Evolutionary conservation across 805 yeast genomes (phyloP).

Genomic region (Ogataea kodamae): DNA sequence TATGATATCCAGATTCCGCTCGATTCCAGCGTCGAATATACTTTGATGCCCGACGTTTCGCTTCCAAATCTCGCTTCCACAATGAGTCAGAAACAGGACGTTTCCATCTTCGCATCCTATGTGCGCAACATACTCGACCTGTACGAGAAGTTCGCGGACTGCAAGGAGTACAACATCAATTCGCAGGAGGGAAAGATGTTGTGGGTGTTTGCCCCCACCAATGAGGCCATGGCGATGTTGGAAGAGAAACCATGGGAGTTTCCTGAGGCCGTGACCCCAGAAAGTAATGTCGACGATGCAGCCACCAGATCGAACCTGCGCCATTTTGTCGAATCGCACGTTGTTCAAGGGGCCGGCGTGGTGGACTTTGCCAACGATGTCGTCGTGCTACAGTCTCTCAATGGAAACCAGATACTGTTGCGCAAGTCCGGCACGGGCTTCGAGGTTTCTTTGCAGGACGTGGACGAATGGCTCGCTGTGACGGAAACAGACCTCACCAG

Average conservation of each 20-base stretch:
- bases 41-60: conserved; percentile 27
- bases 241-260: conserved; percentile 77
- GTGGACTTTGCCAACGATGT: conserved; percentile 19
- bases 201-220: conserved; percentile 69
- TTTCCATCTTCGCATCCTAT: conserved; percentile 65
- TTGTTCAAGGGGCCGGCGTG: conserved; percentile 36
- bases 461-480: conserved; percentile 37
- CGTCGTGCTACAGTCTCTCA: conserved; percentile 32
- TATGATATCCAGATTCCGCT: conserved; percentile 7
- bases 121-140: conserved; percentile 59
- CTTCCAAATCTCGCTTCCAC: conserved; percentile 36
- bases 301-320: conserved; percentile 49
- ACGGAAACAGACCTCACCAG: conserved; percentile 34
- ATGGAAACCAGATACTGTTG: conserved; percentile 36
- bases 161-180: conserved; percentile 21
- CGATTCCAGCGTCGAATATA: conserved; percentile 10
- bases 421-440: conserved; percentile 36
- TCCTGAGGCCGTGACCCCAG: conserved; percentile 48
- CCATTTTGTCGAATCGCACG: conserved; percentile 61
- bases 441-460: conserved; percentile 32
- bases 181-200: conserved; percentile 28
- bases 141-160: conserved; percentile 42
- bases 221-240: conserved; percentile 52
- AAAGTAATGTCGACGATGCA: conserved; percentile 43
- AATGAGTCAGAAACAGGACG: conserved; percentile 37